Percentiles rank a stretch among this genome's conserved stretches.
Evolutionary conservation across 1,139 yeast species (phyloP).

Genomic region (Torulaspora pretoriensis): DNA sequence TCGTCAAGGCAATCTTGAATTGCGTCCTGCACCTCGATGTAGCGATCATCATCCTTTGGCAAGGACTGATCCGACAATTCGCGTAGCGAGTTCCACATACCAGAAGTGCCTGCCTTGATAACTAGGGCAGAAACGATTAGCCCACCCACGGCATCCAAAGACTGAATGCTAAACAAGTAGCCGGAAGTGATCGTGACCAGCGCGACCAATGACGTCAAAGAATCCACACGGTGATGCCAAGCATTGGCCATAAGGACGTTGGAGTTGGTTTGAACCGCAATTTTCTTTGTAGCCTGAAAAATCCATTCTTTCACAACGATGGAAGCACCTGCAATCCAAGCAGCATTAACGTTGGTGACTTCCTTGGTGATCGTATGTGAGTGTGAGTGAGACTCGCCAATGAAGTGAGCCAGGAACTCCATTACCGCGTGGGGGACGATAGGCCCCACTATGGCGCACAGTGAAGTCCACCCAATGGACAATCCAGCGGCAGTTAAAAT

Average conservation of each 20-base stretch:
- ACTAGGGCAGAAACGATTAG: constrained; percentile 75
- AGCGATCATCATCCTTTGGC: constrained; percentile 41
- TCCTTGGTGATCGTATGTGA: constrained; percentile 43
- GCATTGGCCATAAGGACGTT: constrained; percentile 94
- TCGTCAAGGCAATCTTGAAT: constrained; percentile 38
- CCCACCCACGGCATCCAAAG: constrained; percentile 93
- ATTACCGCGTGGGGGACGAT: constrained; percentile 53
- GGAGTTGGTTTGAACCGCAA: constrained; percentile 74
- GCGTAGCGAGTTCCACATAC: constrained; percentile 61
- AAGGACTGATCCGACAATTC: constrained; percentile 69
- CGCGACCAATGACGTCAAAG: constrained; percentile 88
- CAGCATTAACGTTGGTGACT: constrained; percentile 79
- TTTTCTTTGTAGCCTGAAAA: constrained; percentile 71
- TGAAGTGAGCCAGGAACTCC: constrained; percentile 40
- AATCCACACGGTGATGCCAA: constrained; percentile 98
- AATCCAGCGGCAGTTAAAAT: constrained; percentile 82
- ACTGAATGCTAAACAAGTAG: constrained; percentile 64
- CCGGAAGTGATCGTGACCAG: constrained; percentile 84
- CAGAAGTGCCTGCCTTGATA: constrained; percentile 77
- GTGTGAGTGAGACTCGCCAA: constrained; percentile 40
- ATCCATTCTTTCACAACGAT: constrained; percentile 83
- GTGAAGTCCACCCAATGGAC: constrained; percentile 85
- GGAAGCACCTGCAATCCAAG: constrained; percentile 92
- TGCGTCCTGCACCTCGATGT: constrained; percentile 39
- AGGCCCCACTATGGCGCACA: constrained; percentile 66